Percentiles rank a stretch among this genome's conserved stretches.
Conservation (phyloP, 1,284 basidiomycete genomes). For the Erythrobasidium hasegawianum region DNA sequence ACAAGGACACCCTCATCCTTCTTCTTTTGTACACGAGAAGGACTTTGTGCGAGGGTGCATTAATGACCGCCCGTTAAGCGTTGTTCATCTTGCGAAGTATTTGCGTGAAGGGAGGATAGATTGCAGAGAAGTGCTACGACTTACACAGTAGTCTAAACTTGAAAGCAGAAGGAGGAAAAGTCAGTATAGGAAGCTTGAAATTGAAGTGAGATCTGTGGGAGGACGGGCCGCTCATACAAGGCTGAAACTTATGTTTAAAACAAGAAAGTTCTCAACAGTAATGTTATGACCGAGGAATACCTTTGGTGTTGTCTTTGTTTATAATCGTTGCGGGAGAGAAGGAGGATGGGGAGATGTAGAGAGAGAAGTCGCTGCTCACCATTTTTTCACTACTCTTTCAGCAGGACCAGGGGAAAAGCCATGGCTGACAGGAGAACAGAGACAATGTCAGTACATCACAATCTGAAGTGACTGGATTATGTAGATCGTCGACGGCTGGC, state of each 20-base stretch:
- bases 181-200: conserved; percentile 6
- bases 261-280: conserved; percentile 26
- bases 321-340: conserved; percentile 24
- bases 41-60: conserved; percentile 26
- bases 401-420: background rate
- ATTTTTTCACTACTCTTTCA: background rate
- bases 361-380: background rate
- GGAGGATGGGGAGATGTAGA: background rate
- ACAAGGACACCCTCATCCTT: conserved; percentile 29
- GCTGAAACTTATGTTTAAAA: conserved; percentile 35
- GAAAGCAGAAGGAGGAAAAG: background rate
- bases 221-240: conserved; percentile 31
- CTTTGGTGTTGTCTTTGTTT: conserved; percentile 18
- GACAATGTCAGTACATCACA: background rate
- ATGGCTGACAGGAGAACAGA: background rate
- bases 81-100: conserved; percentile 30
- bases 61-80: conserved; percentile 37
- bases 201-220: conserved; percentile 1
- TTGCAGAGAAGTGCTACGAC: background rate
- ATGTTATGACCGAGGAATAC: conserved; percentile 34
- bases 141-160: background rate
- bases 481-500: background rate
- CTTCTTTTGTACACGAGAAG: conserved; percentile 31
- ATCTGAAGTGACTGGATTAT: background rate
- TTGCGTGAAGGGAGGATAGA: background rate